These are phyloP conservation scores for Passiflora organensis DNA, from an alignment of 345 rosid species.

Conservation along the genomic window DNA sequence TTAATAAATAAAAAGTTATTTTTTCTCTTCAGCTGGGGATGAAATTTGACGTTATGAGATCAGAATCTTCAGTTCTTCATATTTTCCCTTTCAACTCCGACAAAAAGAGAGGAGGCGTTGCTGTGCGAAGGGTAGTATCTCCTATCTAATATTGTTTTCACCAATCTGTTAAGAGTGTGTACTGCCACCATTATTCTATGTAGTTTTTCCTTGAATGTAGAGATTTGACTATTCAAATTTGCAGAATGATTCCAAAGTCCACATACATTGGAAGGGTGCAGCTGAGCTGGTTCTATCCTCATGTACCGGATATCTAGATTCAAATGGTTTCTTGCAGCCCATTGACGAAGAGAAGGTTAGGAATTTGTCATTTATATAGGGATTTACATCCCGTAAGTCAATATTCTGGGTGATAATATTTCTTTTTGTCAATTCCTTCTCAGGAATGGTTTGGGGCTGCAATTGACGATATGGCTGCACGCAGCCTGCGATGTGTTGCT, in stretches of 20 bases:
- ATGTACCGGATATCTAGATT: constrained; percentile 69
- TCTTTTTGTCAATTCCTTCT: constrained; percentile 5
- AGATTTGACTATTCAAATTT: constrained; percentile 4
- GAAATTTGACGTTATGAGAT: constrained; percentile 69
- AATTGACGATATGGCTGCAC: constrained; percentile 82
- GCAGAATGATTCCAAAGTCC: constrained; percentile 73
- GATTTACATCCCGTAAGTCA: too few species aligned
- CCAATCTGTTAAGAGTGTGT: too few species aligned
- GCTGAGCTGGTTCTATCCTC: constrained; percentile 90
- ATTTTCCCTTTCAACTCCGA: constrained; percentile 95
- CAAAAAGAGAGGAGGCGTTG: constrained; percentile 98
- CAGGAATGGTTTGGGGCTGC: constrained; percentile 68
- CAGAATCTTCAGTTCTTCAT: constrained; percentile 68
- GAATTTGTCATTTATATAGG: background rate
- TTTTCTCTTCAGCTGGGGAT: constrained; percentile 75
- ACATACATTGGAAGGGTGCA: constrained; percentile 97
- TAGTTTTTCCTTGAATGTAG: too few species aligned
- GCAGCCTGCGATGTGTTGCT: constrained; percentile 92
- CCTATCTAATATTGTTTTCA: too few species aligned
- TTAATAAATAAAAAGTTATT: constrained; percentile 11
- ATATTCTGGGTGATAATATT: background rate
- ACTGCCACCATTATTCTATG: too few species aligned
- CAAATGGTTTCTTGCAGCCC: constrained; percentile 49
- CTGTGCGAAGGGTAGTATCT: constrained; percentile 53
- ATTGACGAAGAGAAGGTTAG: constrained; percentile 62